phyloP scores from a whole-genome alignment of 1,284 basidiomycete species.

The Athelia psychrophila region DNA sequence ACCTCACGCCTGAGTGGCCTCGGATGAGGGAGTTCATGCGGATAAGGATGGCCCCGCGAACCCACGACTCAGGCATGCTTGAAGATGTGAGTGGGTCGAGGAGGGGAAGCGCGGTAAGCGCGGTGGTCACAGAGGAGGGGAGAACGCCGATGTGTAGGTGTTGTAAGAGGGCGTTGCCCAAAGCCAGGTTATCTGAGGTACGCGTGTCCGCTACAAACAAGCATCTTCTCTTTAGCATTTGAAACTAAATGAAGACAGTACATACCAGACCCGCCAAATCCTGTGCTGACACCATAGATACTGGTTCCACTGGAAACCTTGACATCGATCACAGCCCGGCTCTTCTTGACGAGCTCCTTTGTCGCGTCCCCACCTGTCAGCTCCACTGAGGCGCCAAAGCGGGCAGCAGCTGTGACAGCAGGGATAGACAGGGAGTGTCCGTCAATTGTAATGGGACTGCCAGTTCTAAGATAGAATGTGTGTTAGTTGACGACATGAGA shows the following conservation, averaged over 20 bases:
- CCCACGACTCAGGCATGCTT: slow-evolving; percentile 56
- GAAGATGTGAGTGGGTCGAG: slow-evolving; percentile 36
- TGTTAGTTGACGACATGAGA: slow-evolving; percentile 7
- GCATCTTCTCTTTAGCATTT: slow-evolving; percentile 21
- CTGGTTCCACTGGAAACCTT: slow-evolving; percentile 69
- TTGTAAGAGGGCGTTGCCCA: slow-evolving; percentile 77
- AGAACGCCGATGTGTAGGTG: slow-evolving; percentile 66
- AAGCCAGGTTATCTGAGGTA: slow-evolving; percentile 63
- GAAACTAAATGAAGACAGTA: slow-evolving; percentile 17
- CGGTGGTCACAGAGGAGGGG: slow-evolving; percentile 29
- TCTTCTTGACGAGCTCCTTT: slow-evolving; percentile 33
- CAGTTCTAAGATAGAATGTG: slow-evolving; percentile 37
- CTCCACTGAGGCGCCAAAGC: slow-evolving; percentile 52
- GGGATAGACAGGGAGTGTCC: slow-evolving; percentile 72
- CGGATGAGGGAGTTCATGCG: slow-evolving; percentile 86
- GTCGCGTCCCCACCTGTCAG: slow-evolving; percentile 48
- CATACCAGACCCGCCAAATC: slow-evolving; percentile 76
- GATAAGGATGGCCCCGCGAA: slow-evolving; percentile 84
- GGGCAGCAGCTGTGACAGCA: slow-evolving; percentile 69
- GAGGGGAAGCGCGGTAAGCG: slow-evolving; percentile 31
- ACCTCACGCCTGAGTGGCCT: slow-evolving; percentile 86
- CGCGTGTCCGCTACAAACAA: slow-evolving; percentile 56
- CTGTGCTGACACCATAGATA: slow-evolving; percentile 81
- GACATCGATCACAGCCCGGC: slow-evolving; percentile 51
- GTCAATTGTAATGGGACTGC: slow-evolving; percentile 60